Evolutionary conservation across 148 eudicot genomes (phyloP), one percentile per base, ranked within the genome.

Genomic region (Polygonum maritimum): DNA sequence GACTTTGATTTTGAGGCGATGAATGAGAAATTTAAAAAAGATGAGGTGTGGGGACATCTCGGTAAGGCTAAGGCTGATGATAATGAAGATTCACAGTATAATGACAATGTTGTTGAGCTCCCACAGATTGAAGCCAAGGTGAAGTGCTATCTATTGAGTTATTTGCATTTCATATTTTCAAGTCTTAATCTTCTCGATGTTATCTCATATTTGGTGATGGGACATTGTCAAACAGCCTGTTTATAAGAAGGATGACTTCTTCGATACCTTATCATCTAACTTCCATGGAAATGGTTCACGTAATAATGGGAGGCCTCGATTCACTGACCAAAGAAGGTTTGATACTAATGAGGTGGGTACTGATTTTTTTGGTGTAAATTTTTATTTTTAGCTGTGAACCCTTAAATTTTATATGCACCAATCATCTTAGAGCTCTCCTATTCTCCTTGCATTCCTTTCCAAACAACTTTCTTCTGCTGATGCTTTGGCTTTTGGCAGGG

Each of bases 1-100:
- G 91, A 90, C 44, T 90, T 90, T 76, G 91, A 90, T 80, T 90
- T 90, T 65, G 89, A 85, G 74, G 90, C 89, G 48, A 90, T 88
- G 92, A 90, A 88, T 75, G 87, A 90, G 76, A 90, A 79, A 79
- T 90, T 90, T 79, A 90, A 88, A 35, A 88, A 90, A 76, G 89
- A 86, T 57, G 89, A 90, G 83, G 86, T 88, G 3, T 88, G 94
- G 94, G 94, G 90, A 52, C 79, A 85, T 76, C 87, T 88, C 35
- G 90, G 94, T 74, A 88, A 86, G 80, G 84, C 39, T 79, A 81
- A 80, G 72, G 71, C 78, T 21, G 69, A 74, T 41, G 77, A 72
- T 75, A 78, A 58, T 69, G 70, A 71, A 48, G 81, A 80, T 45
- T 1, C 48, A 47, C 77, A 77, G 52, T 79, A 80, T 48, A 79